Base-by-base conservation (phyloP, 208 protist genomes). In the Leptomonas pyrrhocoris region DNA sequence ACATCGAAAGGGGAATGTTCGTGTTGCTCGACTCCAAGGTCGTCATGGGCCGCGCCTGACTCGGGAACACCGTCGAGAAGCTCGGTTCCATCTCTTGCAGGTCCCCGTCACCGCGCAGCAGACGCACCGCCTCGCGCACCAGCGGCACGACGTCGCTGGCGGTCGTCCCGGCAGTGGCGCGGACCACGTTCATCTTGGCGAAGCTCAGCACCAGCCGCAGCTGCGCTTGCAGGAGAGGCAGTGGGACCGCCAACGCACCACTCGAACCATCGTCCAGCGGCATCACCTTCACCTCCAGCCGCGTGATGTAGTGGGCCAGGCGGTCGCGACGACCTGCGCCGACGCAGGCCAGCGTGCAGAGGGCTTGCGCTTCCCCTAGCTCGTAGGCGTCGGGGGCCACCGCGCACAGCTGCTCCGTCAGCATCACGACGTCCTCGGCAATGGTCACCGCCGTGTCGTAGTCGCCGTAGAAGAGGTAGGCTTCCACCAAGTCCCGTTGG, bases 381-480 rank as follows among this genome's bases (percentile, higher is more conserved):
- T 88, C 79, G 45, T 57, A 58, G n/a, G 71, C 64, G 57, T 85
- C 67, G 8, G 61, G 60, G 23, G 68, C 53, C 59, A 57, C 68
- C 27, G 23, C 38, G 58, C 50, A 72, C 21, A 87, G 61, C 73
- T 83, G 60, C 54, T 81, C 74, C 15, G 71, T 75, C 30, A 87
- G 67, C 75, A 79, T 77, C 23, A 87, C 69, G 2, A 83, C 75
- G 46, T 90, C 85, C 51, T 80, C 81, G 27, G 79, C 85, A 18
- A 85, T 71, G n/a, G 73, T 64, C 54, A 68, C 46, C 8, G 76
- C 72, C 13, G 69, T 68, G 46, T 38, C 31, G 73, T 79, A 81
- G 79, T 86, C 81, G 43, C 81, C 85, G 59, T 81, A 81, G 62
- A 82, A 77, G 48, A 80, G 54, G 66, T 74, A 83, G 12, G 78